Percentiles rank a stretch among this genome's conserved stretches.
Evolutionary conservation across 352 stramenopile species (phyloP).

Genomic region (Globisporangium rhizosaccharum): DNA sequence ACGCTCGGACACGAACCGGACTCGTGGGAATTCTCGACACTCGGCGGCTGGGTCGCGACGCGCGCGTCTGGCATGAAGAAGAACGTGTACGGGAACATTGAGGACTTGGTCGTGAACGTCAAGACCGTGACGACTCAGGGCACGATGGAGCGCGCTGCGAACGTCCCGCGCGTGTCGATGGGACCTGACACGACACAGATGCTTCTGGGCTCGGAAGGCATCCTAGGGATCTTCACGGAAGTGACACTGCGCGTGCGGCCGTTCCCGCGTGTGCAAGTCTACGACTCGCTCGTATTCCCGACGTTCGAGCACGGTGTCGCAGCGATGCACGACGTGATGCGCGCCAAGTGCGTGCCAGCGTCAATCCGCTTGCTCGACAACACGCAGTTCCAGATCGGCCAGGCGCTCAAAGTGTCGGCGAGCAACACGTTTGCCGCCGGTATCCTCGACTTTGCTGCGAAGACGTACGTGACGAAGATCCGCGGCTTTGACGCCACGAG

Average conservation of each 20-base stretch:
- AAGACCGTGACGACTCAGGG: conserved; percentile 65
- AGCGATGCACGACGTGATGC: conserved; percentile 76
- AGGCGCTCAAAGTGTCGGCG: conserved; percentile 80
- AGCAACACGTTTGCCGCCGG: conserved; percentile 36
- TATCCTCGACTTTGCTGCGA: conserved; percentile 77
- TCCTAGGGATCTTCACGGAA: conserved; percentile 91
- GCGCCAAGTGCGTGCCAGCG: conserved; percentile 63
- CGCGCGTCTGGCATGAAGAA: conserved; percentile 94
- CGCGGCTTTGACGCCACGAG: conserved; percentile 62
- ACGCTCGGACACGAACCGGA: conserved; percentile 92
- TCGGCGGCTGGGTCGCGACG: conserved; percentile 91
- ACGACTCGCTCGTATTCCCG: conserved; percentile 91
- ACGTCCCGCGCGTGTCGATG: conserved; percentile 77
- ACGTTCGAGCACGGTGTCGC: conserved; percentile 73
- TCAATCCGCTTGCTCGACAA: conserved; percentile 93
- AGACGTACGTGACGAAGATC: conserved; percentile 79
- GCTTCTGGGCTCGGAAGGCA: conserved; percentile 91
- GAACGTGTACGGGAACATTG: conserved; percentile 93
- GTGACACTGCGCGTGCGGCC: conserved; percentile 90
- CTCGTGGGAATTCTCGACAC: conserved; percentile 91
- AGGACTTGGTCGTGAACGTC: conserved; percentile 88
- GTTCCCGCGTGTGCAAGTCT: conserved; percentile 69
- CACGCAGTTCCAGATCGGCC: conserved; percentile 92
- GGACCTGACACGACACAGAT: conserved; percentile 88
- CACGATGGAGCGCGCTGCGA: conserved; percentile 45